Evolutionary conservation across 1,139 yeast genomes (phyloP).

Genomic region (Scheffersomyces parashehatae): DNA sequence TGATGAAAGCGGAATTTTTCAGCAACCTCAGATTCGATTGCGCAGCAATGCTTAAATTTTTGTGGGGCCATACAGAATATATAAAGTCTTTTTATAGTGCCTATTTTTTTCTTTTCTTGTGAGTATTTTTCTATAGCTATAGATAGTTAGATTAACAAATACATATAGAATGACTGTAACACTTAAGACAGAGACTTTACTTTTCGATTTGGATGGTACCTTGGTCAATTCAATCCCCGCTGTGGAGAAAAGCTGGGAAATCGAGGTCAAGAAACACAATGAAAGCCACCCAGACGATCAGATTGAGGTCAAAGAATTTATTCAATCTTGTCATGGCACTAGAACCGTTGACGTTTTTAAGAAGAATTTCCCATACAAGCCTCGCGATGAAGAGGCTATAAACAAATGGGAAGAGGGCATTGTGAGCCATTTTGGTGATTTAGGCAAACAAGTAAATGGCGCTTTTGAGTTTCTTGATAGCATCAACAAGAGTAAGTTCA

Average conservation of each 20-base stretch:
- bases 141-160: no score
- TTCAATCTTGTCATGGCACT: constrained; percentile 18
- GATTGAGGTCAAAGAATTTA: constrained; percentile 12
- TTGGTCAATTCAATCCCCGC: constrained; percentile 21
- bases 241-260: constrained; percentile 21
- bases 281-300: constrained; percentile 7
- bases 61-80: no score
- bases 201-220: constrained; percentile 25
- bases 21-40: no score
- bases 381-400: constrained; percentile 9
- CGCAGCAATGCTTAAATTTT: no score
- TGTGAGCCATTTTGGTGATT: constrained; percentile 17
- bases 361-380: constrained; percentile 15
- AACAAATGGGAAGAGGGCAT: constrained; percentile 15
- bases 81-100: no score
- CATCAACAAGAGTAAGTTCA: constrained; percentile 8
- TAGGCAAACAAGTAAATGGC: constrained; percentile 17
- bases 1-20: no score
- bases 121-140: no score
- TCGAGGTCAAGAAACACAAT: constrained; percentile 16
- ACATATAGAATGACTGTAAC: neutral
- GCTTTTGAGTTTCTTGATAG: constrained; percentile 11
- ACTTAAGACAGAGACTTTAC: constrained; percentile 2
- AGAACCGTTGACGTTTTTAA: constrained; percentile 17
- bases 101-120: no score